Conservation (phyloP, 306 rosid genomes). For the Luffa acutangula region DNA sequence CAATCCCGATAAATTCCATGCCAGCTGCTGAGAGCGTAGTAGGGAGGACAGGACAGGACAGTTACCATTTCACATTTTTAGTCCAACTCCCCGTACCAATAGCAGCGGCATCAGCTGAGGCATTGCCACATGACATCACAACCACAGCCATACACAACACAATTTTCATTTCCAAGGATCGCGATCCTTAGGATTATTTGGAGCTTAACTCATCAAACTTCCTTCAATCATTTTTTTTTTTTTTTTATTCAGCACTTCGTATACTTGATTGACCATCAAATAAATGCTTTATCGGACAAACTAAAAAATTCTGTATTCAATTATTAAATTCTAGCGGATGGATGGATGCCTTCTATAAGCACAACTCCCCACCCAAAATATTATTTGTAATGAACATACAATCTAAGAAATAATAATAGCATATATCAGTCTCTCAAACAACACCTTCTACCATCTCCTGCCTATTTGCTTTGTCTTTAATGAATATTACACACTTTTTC, state of each 20-base stretch:
- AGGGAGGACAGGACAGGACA: no score
- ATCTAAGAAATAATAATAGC: background rate
- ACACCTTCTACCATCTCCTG: background rate
- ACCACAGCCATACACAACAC: no score
- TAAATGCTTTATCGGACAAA: background rate
- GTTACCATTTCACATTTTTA: background rate
- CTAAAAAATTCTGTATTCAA: no score
- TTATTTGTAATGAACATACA: background rate
- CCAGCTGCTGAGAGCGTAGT: no score
- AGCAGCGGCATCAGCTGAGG: background rate
- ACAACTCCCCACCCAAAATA: background rate
- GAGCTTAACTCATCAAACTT: background rate
- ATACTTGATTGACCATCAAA: background rate
- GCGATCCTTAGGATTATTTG: background rate
- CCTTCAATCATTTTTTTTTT: no score
- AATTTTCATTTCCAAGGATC: background rate
- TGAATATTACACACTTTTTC: conserved; percentile 34
- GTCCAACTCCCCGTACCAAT: no score
- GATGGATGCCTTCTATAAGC: background rate
- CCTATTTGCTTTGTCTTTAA: background rate
- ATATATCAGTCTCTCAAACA: background rate
- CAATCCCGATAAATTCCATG: background rate
- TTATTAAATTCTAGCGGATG: no score
- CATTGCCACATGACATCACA: background rate
- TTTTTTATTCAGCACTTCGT: background rate